Evolutionary conservation across 352 stramenopile species (phyloP).

Genomic region (Globisporangium orthogonon): DNA sequence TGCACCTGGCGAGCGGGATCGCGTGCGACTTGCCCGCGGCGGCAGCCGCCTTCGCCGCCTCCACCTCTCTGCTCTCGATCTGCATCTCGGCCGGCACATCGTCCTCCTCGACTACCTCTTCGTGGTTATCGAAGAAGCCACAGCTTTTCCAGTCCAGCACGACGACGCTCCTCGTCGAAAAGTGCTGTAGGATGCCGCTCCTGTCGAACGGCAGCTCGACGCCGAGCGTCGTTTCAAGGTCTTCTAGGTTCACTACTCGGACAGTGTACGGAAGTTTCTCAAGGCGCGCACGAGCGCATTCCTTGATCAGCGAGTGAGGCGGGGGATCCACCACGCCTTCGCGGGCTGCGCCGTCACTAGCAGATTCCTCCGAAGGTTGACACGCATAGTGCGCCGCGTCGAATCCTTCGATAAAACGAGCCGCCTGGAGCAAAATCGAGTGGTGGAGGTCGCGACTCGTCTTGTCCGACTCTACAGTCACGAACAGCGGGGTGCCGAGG

Average conservation of each 20-base stretch:
- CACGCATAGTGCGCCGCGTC: constrained; percentile 6
- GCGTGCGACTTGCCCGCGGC: constrained; percentile 12
- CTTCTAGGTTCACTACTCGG: constrained; percentile 54
- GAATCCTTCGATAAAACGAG: constrained; percentile 37
- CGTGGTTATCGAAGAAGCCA: constrained; percentile 10
- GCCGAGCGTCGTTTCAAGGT: constrained; percentile 33
- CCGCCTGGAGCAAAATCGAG: constrained; percentile 57
- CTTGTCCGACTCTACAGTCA: constrained; percentile 68
- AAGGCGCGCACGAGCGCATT: constrained; percentile 2
- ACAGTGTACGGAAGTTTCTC: constrained; percentile 41
- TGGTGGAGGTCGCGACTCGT: constrained; percentile 56
- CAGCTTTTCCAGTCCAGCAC: constrained; percentile 57
- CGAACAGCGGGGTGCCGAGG: constrained; percentile 66
- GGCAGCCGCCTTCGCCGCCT: not conserved
- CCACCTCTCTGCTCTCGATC: constrained; percentile 6
- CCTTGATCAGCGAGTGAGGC: constrained; percentile 3
- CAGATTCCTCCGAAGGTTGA: too few species aligned
- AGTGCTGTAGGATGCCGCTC: constrained; percentile 58
- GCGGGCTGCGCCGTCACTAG: too few species aligned
- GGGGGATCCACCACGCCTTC: not conserved
- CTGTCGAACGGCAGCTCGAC: constrained; percentile 35
- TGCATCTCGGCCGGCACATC: constrained; percentile 26
- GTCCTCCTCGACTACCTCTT: constrained; percentile 24
- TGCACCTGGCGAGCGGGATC: constrained; percentile 53
- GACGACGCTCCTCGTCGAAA: constrained; percentile 69